Conservation (phyloP, 1,284 basidiomycete species). For the Hortiboletus rubellus region DNA sequence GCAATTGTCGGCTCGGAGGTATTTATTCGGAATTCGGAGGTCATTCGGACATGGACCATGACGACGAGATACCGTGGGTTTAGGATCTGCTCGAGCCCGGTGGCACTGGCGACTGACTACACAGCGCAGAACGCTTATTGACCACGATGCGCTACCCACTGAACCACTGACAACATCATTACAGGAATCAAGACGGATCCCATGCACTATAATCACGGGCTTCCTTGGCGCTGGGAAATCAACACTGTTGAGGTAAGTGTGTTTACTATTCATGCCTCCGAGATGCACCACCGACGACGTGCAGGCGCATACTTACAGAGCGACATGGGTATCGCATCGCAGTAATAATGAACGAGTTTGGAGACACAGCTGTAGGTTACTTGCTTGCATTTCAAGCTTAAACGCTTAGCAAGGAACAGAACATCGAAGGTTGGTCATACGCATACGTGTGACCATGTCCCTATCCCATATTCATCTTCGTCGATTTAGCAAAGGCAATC, state of each 20-base stretch:
- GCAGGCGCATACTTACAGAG: constrained; percentile 84
- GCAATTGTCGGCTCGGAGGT: constrained; percentile 21
- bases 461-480: constrained; percentile 25
- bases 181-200: constrained; percentile 49
- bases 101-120: constrained; percentile 9
- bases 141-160: constrained; percentile 26
- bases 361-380: constrained; percentile 75
- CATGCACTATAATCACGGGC: constrained; percentile 88
- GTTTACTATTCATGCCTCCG: neutral
- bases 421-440: constrained; percentile 57
- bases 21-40: constrained; percentile 31
- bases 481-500: constrained; percentile 63
- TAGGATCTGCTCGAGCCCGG: constrained; percentile 2
- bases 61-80: constrained; percentile 53
- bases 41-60: constrained; percentile 27
- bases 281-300: neutral
- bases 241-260: constrained; percentile 71
- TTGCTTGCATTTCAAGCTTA: constrained; percentile 4
- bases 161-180: neutral
- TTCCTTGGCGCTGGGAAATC: constrained; percentile 93
- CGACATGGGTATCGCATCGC: constrained; percentile 92
- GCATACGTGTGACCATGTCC: constrained; percentile 28
- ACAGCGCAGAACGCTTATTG: constrained; percentile 43
- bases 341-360: constrained; percentile 97
- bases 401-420: constrained; percentile 40